These are phyloP conservation scores for Calonectria fujianensis DNA, from an alignment of 2,329 filamentous ascomycete species.

Conservation along the genomic window DNA sequence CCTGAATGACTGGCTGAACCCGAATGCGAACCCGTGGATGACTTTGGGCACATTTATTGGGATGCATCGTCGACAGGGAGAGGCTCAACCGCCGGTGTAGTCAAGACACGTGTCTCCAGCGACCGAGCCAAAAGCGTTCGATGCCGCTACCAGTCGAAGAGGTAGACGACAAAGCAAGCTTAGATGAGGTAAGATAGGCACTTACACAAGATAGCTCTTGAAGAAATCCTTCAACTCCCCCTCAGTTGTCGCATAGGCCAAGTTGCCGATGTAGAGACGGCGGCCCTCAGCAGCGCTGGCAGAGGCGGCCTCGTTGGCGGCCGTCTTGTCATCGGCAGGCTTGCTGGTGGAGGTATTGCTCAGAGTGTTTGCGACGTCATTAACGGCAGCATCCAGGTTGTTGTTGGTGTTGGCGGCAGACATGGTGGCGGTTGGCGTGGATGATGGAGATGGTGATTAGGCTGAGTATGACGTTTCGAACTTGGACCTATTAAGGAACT, in stretches of 20 bases:
- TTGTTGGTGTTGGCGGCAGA: slow-evolving; percentile 74
- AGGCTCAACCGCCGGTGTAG: slow-evolving; percentile 21
- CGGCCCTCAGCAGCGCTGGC: slow-evolving; percentile 98
- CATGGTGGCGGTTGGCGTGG: slow-evolving; percentile 79
- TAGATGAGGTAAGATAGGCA: slow-evolving; percentile 56
- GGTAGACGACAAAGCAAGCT: background rate
- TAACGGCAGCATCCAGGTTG: slow-evolving; percentile 78
- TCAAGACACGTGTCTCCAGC: slow-evolving; percentile 53
- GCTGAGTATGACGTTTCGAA: slow-evolving; percentile 68
- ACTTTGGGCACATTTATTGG: slow-evolving; percentile 8
- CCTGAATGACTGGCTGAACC: background rate
- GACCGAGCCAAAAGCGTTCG: slow-evolving; percentile 22
- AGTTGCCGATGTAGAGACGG: slow-evolving; percentile 99
- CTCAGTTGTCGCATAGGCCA: slow-evolving; percentile 99
- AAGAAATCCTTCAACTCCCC: slow-evolving; percentile 99
- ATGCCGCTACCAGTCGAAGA: slow-evolving; percentile 22
- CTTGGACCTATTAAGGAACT: slow-evolving; percentile 62
- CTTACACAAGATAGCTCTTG: slow-evolving; percentile 99
- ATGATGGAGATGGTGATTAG: slow-evolving; percentile 63
- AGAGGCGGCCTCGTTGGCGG: slow-evolving; percentile 92
- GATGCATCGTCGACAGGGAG: slow-evolving; percentile 26
- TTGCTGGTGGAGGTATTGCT: slow-evolving; percentile 81
- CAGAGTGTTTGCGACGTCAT: slow-evolving; percentile 84
- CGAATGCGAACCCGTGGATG: background rate
- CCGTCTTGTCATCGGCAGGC: slow-evolving; percentile 72